A percentile compares a stretch with the other conserved stretches of the same genome.
These are phyloP conservation scores for Aleurites moluccanus DNA, from an alignment of 441 rosid genomes.

Conservation along the genomic window DNA sequence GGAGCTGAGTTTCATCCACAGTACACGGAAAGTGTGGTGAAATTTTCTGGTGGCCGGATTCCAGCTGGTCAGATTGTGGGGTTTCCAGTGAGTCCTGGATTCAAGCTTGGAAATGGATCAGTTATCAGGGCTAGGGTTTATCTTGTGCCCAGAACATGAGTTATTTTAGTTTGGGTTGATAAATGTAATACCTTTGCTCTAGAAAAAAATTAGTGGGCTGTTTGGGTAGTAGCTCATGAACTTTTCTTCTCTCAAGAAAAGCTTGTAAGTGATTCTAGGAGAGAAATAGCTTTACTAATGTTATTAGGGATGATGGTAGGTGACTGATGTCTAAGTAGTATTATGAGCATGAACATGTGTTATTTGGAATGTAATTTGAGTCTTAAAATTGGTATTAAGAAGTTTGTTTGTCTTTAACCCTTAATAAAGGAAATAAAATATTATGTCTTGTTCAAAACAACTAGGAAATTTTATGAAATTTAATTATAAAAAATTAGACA, in stretches of 20 bases:
- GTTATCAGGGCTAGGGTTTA: slow-evolving; percentile 84
- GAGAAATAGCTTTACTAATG: not conserved
- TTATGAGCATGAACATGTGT: not conserved
- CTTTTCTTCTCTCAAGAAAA: not conserved
- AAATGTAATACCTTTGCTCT: not conserved
- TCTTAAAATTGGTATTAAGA: not conserved
- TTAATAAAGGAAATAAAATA: not conserved
- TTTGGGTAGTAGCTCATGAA: not conserved
- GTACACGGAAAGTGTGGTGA: slow-evolving; percentile 88
- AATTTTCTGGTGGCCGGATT: slow-evolving; percentile 52
- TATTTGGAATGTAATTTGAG: slow-evolving; percentile 1
- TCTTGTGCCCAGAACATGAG: slow-evolving; percentile 56
- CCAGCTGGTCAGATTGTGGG: slow-evolving; percentile 87
- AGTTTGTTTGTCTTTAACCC: not conserved
- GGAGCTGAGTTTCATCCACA: slow-evolving; percentile 83
- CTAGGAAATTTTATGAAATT: too few species aligned
- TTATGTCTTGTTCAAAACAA: too few species aligned
- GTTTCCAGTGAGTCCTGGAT: slow-evolving; percentile 90
- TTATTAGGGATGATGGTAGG: slow-evolving; percentile 8
- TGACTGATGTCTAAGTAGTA: not conserved
- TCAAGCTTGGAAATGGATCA: slow-evolving; percentile 73
- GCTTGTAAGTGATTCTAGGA: not conserved
- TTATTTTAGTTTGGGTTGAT: not conserved
- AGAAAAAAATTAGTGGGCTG: not conserved
- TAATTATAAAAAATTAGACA: too few species aligned